Evolutionary conservation across 208 protist species (phyloP).

Genomic region (Trypanosomatidae sp.): DNA sequence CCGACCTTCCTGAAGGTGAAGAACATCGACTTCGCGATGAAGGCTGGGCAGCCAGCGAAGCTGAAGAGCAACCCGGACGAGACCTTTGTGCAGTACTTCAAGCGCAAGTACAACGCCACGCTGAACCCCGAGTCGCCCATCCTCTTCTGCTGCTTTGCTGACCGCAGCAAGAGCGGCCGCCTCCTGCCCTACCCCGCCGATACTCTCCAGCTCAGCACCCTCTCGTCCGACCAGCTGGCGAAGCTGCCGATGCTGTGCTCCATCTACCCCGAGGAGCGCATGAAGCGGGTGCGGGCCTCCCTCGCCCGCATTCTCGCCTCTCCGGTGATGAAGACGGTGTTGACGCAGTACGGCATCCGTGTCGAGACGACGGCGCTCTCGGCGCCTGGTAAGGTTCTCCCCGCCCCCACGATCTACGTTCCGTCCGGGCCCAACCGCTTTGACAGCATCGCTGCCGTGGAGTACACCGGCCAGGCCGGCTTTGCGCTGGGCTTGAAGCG

Average conservation of each 20-base stretch:
- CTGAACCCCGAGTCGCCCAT: slow-evolving; percentile 24
- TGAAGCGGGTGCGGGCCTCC: slow-evolving; percentile 15
- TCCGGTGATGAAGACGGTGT: slow-evolving; percentile 17
- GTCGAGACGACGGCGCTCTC: slow-evolving; percentile 21
- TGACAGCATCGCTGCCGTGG: slow-evolving; percentile 16
- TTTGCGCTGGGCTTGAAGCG: slow-evolving; percentile 36
- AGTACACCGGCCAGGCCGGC: slow-evolving; percentile 40
- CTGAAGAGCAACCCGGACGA: slow-evolving; percentile 16
- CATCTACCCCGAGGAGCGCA: slow-evolving; percentile 49
- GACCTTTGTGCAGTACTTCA: slow-evolving; percentile 49
- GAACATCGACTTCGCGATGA: slow-evolving; percentile 17
- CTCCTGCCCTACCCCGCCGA: slow-evolving; percentile 39
- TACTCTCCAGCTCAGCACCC: slow-evolving; percentile 33
- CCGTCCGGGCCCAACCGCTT: slow-evolving; percentile 26
- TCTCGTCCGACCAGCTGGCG: slow-evolving; percentile 27
- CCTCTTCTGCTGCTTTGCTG: slow-evolving; percentile 22
- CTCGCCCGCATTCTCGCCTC: slow-evolving; percentile 21
- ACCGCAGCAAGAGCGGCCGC: slow-evolving; percentile 12
- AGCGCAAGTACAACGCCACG: slow-evolving; percentile 30
- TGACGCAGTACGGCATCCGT: slow-evolving; percentile 42
- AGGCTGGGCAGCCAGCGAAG: slow-evolving; percentile 14
- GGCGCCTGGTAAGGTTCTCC: slow-evolving; percentile 34
- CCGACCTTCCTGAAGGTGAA: slow-evolving; percentile 34
- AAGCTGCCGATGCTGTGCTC: slow-evolving; percentile 49
- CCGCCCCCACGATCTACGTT: slow-evolving; percentile 40